Evolutionary conservation across 306 rosid genomes (phyloP).

Genomic region (Purshia tridentata): DNA sequence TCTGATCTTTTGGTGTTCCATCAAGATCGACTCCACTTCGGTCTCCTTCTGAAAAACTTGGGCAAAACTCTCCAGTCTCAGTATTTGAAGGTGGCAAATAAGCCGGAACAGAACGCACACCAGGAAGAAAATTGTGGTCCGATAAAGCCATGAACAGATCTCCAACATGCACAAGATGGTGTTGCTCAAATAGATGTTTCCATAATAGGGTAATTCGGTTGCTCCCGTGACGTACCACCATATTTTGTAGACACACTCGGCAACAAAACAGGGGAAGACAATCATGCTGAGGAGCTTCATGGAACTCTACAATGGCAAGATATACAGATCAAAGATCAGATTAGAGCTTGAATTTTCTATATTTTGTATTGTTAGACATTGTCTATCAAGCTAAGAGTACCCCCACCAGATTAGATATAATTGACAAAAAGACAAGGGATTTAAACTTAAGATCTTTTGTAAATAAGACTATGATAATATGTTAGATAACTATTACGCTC

Average conservation of each 20-base stretch:
- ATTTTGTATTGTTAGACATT: too few relatives aligned
- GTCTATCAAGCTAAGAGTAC: too few relatives aligned
- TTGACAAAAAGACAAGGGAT: too few relatives aligned
- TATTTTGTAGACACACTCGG: conserved; percentile 67
- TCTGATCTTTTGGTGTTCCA: conserved; percentile 62
- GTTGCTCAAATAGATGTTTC: conserved; percentile 33
- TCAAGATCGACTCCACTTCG: conserved; percentile 62
- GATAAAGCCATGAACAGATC: conserved; percentile 79
- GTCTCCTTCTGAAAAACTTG: conserved; percentile 58
- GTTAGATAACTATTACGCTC: too few relatives aligned
- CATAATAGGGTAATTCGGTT: conserved; percentile 59
- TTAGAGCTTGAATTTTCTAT: not conserved
- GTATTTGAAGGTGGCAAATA: conserved; percentile 64
- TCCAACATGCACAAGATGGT: conserved; percentile 34
- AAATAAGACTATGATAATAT: too few relatives aligned
- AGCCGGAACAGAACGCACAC: conserved; percentile 78
- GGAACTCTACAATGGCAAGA: conserved; percentile 60
- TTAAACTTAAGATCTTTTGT: too few relatives aligned
- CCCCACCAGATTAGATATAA: too few relatives aligned
- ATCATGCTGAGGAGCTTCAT: conserved; percentile 50
- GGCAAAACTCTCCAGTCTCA: conserved; percentile 66
- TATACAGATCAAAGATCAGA: not conserved
- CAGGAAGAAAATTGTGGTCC: conserved; percentile 82
- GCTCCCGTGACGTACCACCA: conserved; percentile 90
- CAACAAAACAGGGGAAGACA: conserved; percentile 58